These are phyloP conservation scores for Debaryomyces fabryi DNA, from an alignment of 1,139 yeast species.

Conservation along the genomic window DNA sequence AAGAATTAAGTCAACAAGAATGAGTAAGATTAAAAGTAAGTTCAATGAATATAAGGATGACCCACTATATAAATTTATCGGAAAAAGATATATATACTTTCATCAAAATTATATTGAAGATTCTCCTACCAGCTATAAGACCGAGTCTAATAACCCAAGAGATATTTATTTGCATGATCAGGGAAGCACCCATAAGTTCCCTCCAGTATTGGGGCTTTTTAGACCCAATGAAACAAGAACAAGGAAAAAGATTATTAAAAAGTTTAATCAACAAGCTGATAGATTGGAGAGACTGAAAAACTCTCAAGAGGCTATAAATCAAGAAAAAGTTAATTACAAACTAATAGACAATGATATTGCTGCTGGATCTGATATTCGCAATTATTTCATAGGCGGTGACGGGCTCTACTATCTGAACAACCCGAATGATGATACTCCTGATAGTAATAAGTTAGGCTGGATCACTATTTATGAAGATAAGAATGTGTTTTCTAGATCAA, in stretches of 20 bases:
- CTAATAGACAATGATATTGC: conserved; percentile 27
- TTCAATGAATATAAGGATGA: conserved; percentile 21
- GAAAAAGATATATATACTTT: conserved; percentile 33
- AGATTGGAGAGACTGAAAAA: conserved; percentile 10
- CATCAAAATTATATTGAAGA: conserved; percentile 28
- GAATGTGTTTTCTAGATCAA: conserved; percentile 22
- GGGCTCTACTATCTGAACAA: conserved; percentile 46
- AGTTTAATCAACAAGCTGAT: conserved; percentile 20
- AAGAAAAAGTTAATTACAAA: conserved; percentile 10
- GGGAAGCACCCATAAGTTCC: conserved; percentile 25
- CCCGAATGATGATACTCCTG: conserved; percentile 63
- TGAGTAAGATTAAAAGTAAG: conserved; percentile 21
- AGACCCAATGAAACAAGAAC: conserved; percentile 55
- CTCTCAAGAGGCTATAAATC: conserved; percentile 4
- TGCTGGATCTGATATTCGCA: conserved; percentile 33
- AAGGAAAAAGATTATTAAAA: conserved; percentile 41
- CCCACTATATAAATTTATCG: conserved; percentile 28
- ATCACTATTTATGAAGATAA: conserved; percentile 57
- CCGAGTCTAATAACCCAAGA: conserved; percentile 22
- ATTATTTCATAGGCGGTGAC: conserved; percentile 56
- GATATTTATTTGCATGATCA: conserved; percentile 36
- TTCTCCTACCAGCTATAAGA: conserved; percentile 6
- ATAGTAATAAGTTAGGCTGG: conserved; percentile 65
- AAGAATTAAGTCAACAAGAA: conserved; percentile 28
- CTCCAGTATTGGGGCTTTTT: conserved; percentile 50